phyloP scores from a whole-genome alignment of 2,329 filamentous ascomycete genomes.

The Trichoderma semiorbis region DNA sequence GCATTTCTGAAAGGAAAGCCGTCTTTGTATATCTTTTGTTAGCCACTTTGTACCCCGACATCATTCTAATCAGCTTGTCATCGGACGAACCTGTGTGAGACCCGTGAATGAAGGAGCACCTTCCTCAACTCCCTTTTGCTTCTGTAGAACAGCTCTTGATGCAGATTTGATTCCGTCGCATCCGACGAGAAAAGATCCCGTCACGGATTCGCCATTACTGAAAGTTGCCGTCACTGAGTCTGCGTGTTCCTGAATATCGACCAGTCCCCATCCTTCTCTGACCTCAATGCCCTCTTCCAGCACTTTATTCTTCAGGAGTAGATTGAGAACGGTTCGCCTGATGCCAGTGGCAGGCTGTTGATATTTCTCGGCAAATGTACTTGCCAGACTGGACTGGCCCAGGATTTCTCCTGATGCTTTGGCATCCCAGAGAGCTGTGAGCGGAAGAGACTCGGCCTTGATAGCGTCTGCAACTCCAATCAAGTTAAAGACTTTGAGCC shows the following conservation, averaged over 20 bases:
- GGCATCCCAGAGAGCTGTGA: slow-evolving; percentile 23
- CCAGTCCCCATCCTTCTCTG: slow-evolving; percentile 26
- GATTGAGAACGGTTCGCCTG: slow-evolving; percentile 23
- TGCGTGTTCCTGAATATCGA: slow-evolving; percentile 21
- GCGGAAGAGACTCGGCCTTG: slow-evolving; percentile 19
- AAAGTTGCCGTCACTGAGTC: slow-evolving; percentile 25
- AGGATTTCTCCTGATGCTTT: slow-evolving; percentile 21
- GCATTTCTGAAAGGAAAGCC: slow-evolving; percentile 23
- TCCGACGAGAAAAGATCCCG: slow-evolving; percentile 25
- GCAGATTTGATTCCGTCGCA: slow-evolving; percentile 27
- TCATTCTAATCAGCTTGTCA: not conserved
- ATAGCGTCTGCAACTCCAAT: slow-evolving; percentile 21
- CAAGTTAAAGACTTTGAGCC: slow-evolving; percentile 25
- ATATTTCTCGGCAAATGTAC: slow-evolving; percentile 22
- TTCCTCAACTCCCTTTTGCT: slow-evolving; percentile 19
- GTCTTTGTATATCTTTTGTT: slow-evolving; percentile 19
- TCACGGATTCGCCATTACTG: slow-evolving; percentile 20
- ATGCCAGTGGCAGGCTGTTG: slow-evolving; percentile 24
- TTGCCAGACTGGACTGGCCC: slow-evolving; percentile 22
- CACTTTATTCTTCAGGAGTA: slow-evolving; percentile 20
- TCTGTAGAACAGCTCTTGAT: slow-evolving; percentile 20
- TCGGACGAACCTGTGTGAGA: slow-evolving; percentile 18
- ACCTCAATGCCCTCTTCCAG: slow-evolving; percentile 23
- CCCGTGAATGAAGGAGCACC: slow-evolving; percentile 24
- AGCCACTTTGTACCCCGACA: not conserved